Evolutionary conservation across 1,284 basidiomycete genomes (phyloP).

Genomic region (Melampsora americana): DNA sequence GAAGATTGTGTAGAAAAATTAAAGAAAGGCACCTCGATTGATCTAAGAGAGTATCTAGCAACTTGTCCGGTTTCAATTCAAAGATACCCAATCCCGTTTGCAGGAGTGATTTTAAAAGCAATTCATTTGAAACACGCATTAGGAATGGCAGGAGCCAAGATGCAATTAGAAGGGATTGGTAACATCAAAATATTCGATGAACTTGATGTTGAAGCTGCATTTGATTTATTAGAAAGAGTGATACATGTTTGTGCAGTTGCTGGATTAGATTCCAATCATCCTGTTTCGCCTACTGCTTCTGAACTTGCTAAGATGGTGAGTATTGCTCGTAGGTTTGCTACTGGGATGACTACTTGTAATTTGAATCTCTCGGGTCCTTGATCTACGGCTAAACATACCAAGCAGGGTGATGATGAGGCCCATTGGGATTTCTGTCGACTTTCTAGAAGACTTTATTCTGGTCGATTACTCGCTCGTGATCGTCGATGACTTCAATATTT

Average conservation of each 20-base stretch:
- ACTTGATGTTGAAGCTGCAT: slow-evolving; percentile 7
- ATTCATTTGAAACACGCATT: neutral
- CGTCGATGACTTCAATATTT: too few species aligned
- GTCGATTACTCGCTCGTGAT: too few species aligned
- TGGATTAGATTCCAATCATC: neutral
- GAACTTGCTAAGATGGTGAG: slow-evolving; percentile 9
- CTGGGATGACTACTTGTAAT: neutral
- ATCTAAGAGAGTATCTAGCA: slow-evolving; percentile 1
- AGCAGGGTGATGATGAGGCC: too few species aligned
- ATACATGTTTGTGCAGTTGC: slow-evolving; percentile 1
- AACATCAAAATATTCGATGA: neutral
- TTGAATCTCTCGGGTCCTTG: too few species aligned
- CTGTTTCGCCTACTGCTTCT: neutral
- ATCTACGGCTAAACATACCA: too few species aligned
- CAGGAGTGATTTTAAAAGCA: slow-evolving; percentile 1
- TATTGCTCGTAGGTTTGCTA: neutral
- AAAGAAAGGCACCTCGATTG: neutral
- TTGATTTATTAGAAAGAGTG: slow-evolving; percentile 1
- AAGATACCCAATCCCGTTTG: slow-evolving; percentile 12
- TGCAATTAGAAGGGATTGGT: neutral
- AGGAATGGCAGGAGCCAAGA: neutral
- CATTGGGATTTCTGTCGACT: too few species aligned
- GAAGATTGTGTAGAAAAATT: neutral
- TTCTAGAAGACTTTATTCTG: too few species aligned
- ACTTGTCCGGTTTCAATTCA: slow-evolving; percentile 6